Evolutionary conservation across 148 eudicot genomes (phyloP).

Genomic region (Chenopodium quinoa): DNA sequence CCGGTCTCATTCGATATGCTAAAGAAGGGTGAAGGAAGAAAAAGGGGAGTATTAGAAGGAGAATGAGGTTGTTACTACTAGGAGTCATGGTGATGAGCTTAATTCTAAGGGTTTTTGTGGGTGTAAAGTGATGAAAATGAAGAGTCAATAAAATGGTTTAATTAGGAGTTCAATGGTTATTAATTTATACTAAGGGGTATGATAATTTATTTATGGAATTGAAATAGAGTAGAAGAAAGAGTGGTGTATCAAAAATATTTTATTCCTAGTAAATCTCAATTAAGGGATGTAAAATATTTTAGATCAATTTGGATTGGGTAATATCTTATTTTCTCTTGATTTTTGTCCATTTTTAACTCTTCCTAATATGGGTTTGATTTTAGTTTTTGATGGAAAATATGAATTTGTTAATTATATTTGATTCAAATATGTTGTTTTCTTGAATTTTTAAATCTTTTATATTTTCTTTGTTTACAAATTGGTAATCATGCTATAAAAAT

Average conservation of each 20-base stretch:
- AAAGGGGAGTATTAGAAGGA: neutral
- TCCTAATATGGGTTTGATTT: neutral
- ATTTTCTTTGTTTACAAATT: no score
- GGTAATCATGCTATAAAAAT: no score
- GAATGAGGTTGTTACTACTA: neutral
- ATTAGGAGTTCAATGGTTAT: neutral
- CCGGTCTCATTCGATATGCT: neutral
- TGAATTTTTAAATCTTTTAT: neutral
- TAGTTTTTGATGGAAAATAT: no score
- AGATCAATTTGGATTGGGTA: neutral
- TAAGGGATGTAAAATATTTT: neutral
- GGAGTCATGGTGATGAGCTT: neutral
- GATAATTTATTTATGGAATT: neutral
- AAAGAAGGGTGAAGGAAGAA: neutral
- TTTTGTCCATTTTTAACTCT: neutral
- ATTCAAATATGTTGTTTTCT: neutral
- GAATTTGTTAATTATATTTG: neutral
- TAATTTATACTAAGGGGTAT: neutral
- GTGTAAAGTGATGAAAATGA: neutral
- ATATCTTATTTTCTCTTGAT: conserved; percentile 6
- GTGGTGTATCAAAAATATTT: neutral
- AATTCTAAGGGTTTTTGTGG: neutral
- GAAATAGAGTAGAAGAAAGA: no score
- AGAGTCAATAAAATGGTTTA: neutral
- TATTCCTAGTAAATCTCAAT: neutral